These are phyloP conservation scores for Metschnikowia dekortorum DNA, from an alignment of 805 yeast species.

Conservation along the genomic window DNA sequence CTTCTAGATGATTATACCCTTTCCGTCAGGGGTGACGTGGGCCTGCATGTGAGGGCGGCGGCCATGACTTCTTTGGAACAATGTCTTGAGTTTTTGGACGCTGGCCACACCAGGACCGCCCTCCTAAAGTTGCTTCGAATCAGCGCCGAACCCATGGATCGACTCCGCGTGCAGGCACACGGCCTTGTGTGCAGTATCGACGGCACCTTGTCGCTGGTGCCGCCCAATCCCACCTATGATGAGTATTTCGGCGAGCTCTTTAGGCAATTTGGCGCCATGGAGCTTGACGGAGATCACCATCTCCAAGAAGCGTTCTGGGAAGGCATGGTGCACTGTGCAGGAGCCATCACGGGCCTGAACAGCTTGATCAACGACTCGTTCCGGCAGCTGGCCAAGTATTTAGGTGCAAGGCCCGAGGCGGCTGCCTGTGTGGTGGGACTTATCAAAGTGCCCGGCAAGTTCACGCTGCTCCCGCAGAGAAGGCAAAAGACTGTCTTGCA, in stretches of 20 bases:
- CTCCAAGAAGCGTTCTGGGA: constrained; percentile 41
- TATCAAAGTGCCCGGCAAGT: constrained; percentile 15
- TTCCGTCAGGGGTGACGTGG: constrained; percentile 89
- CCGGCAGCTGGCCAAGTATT: constrained; percentile 17
- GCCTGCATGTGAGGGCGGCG: constrained; percentile 61
- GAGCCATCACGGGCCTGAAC: constrained; percentile 51
- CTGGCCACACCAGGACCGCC: not conserved
- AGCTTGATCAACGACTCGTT: constrained; percentile 41
- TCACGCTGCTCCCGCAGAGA: constrained; percentile 13
- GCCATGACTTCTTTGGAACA: constrained; percentile 27
- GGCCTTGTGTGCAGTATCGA: constrained; percentile 27
- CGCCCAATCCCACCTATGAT: constrained; percentile 5
- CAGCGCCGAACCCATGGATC: constrained; percentile 60
- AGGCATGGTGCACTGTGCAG: constrained; percentile 52
- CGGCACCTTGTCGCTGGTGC: not conserved
- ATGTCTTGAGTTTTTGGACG: not conserved
- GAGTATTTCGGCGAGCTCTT: constrained; percentile 22
- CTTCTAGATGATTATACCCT: constrained; percentile 72
- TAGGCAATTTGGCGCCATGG: constrained; percentile 10
- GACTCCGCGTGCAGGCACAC: constrained; percentile 43
- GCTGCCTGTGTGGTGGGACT: constrained; percentile 14
- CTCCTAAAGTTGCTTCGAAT: constrained; percentile 46
- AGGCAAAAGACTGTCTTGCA: constrained; percentile 21
- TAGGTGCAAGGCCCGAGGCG: not conserved
- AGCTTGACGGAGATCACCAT: not conserved